Evolutionary conservation across 2,329 filamentous ascomycete genomes (phyloP).

Genomic region (Juglanconis sp.): DNA sequence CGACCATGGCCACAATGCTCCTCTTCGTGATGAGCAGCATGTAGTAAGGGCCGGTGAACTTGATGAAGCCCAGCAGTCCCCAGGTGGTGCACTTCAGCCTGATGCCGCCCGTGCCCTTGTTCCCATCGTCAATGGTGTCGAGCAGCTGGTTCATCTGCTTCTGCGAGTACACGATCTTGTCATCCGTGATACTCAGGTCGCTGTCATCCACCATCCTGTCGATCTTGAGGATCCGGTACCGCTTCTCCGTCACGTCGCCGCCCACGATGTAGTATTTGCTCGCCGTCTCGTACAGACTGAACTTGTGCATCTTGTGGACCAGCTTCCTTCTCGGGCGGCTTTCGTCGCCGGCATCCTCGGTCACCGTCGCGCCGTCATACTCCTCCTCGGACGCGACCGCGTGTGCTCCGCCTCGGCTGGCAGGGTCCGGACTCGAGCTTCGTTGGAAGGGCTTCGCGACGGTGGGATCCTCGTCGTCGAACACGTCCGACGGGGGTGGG

Average conservation of each 20-base stretch:
- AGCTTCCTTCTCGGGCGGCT: constrained; percentile 28
- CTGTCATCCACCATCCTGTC: constrained; percentile 78
- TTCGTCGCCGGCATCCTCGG: constrained; percentile 31
- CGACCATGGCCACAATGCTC: constrained; percentile 92
- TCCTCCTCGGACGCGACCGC: constrained; percentile 21
- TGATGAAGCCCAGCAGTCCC: constrained; percentile 92
- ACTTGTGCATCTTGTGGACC: constrained; percentile 81
- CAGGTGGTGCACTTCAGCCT: constrained; percentile 87
- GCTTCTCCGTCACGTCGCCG: constrained; percentile 81
- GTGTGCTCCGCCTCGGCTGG: constrained; percentile 25
- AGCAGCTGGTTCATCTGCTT: constrained; percentile 91
- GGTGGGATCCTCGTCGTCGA: constrained; percentile 57
- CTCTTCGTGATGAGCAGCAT: constrained; percentile 97
- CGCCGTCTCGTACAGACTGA: constrained; percentile 94
- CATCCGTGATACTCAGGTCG: constrained; percentile 83
- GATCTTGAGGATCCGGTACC: constrained; percentile 91
- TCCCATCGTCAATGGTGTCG: constrained; percentile 92
- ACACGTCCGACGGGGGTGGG: constrained; percentile 36
- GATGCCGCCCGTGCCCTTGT: constrained; percentile 84
- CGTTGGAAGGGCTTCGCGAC: constrained; percentile 57
- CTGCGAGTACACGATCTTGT: constrained; percentile 91
- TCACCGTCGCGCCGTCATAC: constrained; percentile 22
- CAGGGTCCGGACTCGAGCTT: constrained; percentile 49
- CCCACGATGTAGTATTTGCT: constrained; percentile 93
- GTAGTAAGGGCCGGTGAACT: constrained; percentile 93